phyloP scores from a whole-genome alignment of 257 asterid species.

The Pogostemon cablin region DNA sequence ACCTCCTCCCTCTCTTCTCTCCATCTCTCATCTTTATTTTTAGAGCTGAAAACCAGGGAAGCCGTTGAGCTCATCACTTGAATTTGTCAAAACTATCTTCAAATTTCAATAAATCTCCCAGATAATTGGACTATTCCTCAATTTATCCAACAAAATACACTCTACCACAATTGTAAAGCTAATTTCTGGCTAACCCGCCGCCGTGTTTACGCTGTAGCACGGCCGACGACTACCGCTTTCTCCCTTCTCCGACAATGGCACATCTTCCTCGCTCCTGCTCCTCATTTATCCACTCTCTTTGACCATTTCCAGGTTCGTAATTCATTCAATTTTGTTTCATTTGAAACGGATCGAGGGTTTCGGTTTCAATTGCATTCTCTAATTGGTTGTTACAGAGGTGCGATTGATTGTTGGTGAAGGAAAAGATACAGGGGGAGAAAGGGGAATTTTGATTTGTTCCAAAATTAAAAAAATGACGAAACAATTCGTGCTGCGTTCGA shows the following conservation, averaged over 20 bases:
- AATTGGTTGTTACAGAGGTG: background rate
- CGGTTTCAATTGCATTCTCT: background rate
- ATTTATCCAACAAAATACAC: background rate
- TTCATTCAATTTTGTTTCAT: background rate
- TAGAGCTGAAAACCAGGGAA: conserved; percentile 35
- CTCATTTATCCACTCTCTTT: background rate
- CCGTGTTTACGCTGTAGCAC: conserved; percentile 38
- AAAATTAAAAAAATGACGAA: conserved; percentile 40
- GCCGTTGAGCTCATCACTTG: conserved; percentile 28
- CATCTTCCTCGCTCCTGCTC: conserved; percentile 17
- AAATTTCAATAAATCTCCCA: conserved; percentile 10
- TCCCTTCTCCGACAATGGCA: conserved; percentile 32
- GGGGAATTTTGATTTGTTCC: conserved; percentile 11
- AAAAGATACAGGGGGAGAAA: background rate
- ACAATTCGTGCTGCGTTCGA: conserved; percentile 45
- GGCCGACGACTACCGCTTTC: conserved; percentile 37
- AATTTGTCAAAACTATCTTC: conserved; percentile 1
- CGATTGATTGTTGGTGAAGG: conserved; percentile 16
- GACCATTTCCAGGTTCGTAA: conserved; percentile 24
- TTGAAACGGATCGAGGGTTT: background rate
- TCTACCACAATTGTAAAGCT: background rate
- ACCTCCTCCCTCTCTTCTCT: conserved; percentile 13
- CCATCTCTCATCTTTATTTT: background rate
- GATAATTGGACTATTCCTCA: conserved; percentile 21
- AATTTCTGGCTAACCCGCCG: conserved; percentile 33